phyloP scores from a whole-genome alignment of 2,329 filamentous ascomycete genomes.

The Clonostachys sp. region DNA sequence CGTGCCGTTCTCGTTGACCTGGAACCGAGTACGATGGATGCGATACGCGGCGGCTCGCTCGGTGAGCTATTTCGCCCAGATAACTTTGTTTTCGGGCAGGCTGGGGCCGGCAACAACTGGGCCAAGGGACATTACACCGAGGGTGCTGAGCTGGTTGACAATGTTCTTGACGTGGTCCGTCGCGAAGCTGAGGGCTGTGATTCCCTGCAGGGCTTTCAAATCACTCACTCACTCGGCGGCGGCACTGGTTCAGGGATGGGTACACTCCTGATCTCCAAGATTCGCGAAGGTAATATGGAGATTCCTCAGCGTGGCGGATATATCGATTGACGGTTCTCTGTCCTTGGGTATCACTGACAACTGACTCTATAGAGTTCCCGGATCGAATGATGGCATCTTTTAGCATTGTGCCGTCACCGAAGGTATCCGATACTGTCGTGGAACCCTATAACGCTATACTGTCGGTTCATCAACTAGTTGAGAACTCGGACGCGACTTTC shows the following conservation, averaged over 20 bases:
- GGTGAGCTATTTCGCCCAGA: conserved; percentile 99
- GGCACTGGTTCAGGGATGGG: conserved; percentile 99
- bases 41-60: conserved; percentile 95
- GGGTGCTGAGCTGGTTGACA: conserved; percentile 97
- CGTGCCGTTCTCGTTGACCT: conserved; percentile 99
- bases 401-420: conserved; percentile 97
- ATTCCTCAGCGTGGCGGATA: no score
- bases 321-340: no score
- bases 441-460: conserved; percentile 99
- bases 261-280: conserved; percentile 99
- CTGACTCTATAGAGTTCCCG: conserved; percentile 67
- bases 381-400: conserved; percentile 99
- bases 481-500: conserved; percentile 99
- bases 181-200: conserved; percentile 98
- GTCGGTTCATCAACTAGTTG: conserved; percentile 97
- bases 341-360: no score
- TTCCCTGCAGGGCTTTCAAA: conserved; percentile 99
- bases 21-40: conserved; percentile 99
- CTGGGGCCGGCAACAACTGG: conserved; percentile 99
- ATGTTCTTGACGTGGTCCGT: conserved; percentile 96
- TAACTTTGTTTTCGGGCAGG: conserved; percentile 99
- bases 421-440: conserved; percentile 99
- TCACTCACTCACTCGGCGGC: conserved; percentile 99
- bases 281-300: conserved; percentile 65
- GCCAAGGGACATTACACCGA: conserved; percentile 99